Evolutionary conservation across 2,329 filamentous ascomycete genomes (phyloP).

Genomic region (Phialemoniopsis sp.): DNA sequence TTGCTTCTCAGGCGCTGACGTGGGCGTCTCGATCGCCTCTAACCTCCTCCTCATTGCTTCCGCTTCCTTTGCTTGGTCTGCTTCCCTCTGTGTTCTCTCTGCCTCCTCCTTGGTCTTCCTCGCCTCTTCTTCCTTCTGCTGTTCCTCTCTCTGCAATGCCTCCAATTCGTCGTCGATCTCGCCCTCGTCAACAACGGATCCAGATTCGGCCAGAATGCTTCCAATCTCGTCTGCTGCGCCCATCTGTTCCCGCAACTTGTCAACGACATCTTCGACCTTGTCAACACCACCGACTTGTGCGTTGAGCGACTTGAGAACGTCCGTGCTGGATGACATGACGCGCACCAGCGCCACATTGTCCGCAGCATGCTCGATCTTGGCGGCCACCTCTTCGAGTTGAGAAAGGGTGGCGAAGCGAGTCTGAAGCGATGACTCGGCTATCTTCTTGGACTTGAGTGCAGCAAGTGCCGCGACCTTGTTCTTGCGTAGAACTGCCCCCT

Average conservation of each 20-base stretch:
- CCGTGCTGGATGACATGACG: conserved; percentile 75
- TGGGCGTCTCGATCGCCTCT: conserved; percentile 38
- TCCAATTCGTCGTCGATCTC: conserved; percentile 89
- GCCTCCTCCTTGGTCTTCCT: conserved; percentile 46
- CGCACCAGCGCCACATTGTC: conserved; percentile 81
- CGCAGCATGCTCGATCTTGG: conserved; percentile 79
- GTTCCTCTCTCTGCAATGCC: conserved; percentile 61
- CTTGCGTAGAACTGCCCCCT: conserved; percentile 66
- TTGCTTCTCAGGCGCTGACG: conserved; percentile 23
- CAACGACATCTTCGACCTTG: conserved; percentile 71
- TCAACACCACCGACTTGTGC: conserved; percentile 72
- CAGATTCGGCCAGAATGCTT: conserved; percentile 66
- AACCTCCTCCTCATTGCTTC: conserved; percentile 44
- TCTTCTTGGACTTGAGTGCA: conserved; percentile 77
- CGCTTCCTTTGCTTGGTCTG: conserved; percentile 26
- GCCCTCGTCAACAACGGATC: conserved; percentile 62
- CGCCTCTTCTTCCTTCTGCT: conserved; percentile 44
- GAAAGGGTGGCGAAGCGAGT: conserved; percentile 68
- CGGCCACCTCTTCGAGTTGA: conserved; percentile 79
- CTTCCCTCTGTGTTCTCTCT: conserved; percentile 25
- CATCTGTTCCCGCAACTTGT: conserved; percentile 75
- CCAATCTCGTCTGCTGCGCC: conserved; percentile 77
- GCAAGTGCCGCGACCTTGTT: conserved; percentile 73
- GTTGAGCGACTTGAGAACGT: conserved; percentile 70
- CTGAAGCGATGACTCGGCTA: conserved; percentile 69